Percentiles rank a stretch among this genome's conserved stretches.
Conservation (phyloP, 2,329 filamentous ascomycete genomes). For the Diaporthe caulivora region DNA sequence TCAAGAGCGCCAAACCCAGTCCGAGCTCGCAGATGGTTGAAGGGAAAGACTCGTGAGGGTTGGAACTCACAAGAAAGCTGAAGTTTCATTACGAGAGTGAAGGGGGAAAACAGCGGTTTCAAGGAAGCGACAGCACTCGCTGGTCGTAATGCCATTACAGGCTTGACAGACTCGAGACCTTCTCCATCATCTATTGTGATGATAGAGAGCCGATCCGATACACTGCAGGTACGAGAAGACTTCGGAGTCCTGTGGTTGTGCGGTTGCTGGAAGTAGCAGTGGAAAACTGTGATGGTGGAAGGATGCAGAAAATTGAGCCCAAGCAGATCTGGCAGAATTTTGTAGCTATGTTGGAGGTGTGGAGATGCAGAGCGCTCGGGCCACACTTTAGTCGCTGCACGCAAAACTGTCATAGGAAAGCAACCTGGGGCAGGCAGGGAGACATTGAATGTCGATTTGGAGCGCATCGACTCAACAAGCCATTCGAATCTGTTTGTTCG, state of each 20-base stretch:
- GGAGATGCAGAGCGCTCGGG: slow-evolving; percentile 25
- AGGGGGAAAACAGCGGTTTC: background rate
- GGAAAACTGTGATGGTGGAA: slow-evolving; percentile 24
- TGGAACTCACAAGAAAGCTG: slow-evolving; percentile 26
- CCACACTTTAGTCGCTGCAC: background rate
- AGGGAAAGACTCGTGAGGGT: background rate
- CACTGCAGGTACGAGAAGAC: background rate
- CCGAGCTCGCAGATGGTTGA: slow-evolving; percentile 28
- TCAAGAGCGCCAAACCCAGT: slow-evolving; percentile 56
- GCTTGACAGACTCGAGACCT: background rate
- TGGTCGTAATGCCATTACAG: slow-evolving; percentile 2
- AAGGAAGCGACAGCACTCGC: slow-evolving; percentile 36
- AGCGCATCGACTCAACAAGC: background rate
- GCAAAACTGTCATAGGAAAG: slow-evolving; percentile 12
- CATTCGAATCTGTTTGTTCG: background rate
- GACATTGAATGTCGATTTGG: background rate
- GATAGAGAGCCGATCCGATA: background rate
- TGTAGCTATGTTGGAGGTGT: slow-evolving; percentile 39
- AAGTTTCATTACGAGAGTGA: background rate
- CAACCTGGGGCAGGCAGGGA: slow-evolving; percentile 9
- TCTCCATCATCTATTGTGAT: background rate
- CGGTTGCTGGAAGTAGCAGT: background rate
- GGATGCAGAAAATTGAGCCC: slow-evolving; percentile 29
- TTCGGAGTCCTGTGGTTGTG: background rate
- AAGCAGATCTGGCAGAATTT: slow-evolving; percentile 38